phyloP scores from a whole-genome alignment of 768 basidiomycete genomes.

The Lentinula sp. region DNA sequence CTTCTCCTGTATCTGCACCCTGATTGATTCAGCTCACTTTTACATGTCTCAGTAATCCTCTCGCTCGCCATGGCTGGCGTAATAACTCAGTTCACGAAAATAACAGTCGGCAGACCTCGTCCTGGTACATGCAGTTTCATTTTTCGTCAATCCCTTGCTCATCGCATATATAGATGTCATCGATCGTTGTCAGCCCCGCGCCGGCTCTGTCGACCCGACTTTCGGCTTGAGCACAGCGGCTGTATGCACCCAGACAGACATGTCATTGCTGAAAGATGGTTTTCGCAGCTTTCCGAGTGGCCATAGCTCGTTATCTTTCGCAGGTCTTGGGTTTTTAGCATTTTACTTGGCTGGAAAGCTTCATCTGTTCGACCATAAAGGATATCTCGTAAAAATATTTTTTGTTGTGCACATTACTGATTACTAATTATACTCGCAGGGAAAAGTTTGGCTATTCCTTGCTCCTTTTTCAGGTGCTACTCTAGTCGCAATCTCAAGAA shows the following conservation, averaged over 20 bases:
- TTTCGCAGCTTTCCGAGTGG: constrained; percentile 93
- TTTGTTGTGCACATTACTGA: not conserved
- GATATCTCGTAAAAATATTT: constrained; percentile 49
- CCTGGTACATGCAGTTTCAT: constrained; percentile 45
- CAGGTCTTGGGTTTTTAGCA: constrained; percentile 84
- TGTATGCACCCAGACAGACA: constrained; percentile 73
- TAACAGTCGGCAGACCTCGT: constrained; percentile 85
- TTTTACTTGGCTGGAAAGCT: constrained; percentile 91
- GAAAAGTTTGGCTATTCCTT: constrained; percentile 82
- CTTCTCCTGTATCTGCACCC: not conserved
- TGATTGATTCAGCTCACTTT: not conserved
- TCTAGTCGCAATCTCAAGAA: constrained; percentile 78
- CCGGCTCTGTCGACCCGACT: constrained; percentile 57
- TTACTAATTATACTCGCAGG: constrained; percentile 21
- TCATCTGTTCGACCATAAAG: constrained; percentile 80
- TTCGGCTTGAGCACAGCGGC: constrained; percentile 70
- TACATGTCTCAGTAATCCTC: constrained; percentile 49
- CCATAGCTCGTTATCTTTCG: constrained; percentile 80
- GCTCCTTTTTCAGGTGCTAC: constrained; percentile 74
- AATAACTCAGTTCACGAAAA: constrained; percentile 80
- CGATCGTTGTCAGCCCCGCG: constrained; percentile 62
- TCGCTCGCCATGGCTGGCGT: constrained; percentile 69
- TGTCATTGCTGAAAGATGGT: constrained; percentile 62
- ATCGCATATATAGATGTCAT: constrained; percentile 42
- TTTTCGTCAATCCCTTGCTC: not conserved